Evolutionary conservation across 2,329 filamentous ascomycete species (phyloP), one percentile per base, ranked within the genome.

Genomic region (Akanthomyces dipterigenus): DNA sequence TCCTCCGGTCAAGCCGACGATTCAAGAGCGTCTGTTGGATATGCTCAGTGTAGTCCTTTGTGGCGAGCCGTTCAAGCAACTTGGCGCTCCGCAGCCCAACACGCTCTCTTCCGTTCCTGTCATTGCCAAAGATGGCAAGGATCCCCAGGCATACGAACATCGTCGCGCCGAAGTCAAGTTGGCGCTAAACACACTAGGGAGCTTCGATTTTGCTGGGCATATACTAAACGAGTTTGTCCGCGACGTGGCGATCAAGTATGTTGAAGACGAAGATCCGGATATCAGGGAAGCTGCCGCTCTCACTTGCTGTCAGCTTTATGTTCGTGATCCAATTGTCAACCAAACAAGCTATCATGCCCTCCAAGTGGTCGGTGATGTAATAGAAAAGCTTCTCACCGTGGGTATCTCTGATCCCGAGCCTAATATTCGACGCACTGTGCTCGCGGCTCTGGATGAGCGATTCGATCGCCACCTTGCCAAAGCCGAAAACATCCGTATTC

Each of bases 221-320:
- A 89, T 97, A 18, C 78, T 99, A 18, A 99, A 99, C 69, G 96
- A 99, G 72, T 99, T 99, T 67, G 95, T 99, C 31, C 90, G 95
- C 26, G 95, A 99, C 71, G 95, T 99, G 55, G 95, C 96, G 4
- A 96, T 99, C 70, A 95, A 93, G 72, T 99, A 97, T 68, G 93
- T 99, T 46, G 93, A 99, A 67, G 95, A 96, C 65, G 93, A 98
- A 67, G 96, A 96, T 68, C 83, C 91, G 0, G 90, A 96, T 65
- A 97, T 96, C 55, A 87, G 95, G 63, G 93, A 96, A 74, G 95
- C 95, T 18, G 93, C 95, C 2, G 93, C 95, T 18, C 80, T 99
- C 64, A 99, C 96, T 5, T 98, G 95, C 75, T 99, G 96, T 71
- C 96, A 99, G 73, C 84, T 99, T 50, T 98, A 98, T 70, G 90